phyloP scores from a whole-genome alignment of 306 rosid species.

The Benincasa hispida region DNA sequence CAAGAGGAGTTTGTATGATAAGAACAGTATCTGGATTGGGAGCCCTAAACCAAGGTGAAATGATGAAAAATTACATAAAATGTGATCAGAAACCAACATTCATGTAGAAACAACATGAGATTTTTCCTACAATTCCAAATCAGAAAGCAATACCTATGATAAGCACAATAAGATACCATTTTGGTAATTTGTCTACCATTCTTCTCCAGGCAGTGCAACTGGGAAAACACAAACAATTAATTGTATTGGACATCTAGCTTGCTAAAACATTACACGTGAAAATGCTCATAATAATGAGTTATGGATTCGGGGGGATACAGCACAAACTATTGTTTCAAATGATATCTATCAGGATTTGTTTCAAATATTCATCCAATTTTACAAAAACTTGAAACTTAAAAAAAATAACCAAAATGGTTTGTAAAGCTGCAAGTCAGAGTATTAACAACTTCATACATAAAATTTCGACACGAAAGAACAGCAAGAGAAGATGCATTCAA shows the following conservation, averaged over 20 bases:
- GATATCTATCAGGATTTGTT: background rate
- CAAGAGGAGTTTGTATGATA: conserved; percentile 84
- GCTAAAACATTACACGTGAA: background rate
- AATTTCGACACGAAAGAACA: background rate
- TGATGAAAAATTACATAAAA: background rate
- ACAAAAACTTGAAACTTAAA: background rate
- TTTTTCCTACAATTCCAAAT: background rate
- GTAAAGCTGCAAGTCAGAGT: background rate
- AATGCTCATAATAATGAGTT: background rate
- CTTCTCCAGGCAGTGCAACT: conserved; percentile 94
- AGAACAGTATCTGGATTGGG: conserved; percentile 96
- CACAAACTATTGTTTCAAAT: background rate
- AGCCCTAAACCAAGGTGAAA: conserved; percentile 54
- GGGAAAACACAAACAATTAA: conserved; percentile 25
- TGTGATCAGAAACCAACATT: background rate
- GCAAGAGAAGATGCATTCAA: background rate
- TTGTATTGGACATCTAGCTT: conserved; percentile 4
- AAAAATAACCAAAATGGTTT: background rate
- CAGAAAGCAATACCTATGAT: conserved; percentile 68
- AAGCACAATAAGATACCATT: conserved; percentile 95
- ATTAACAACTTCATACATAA: background rate
- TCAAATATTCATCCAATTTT: background rate
- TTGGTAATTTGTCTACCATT: conserved; percentile 81
- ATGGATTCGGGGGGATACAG: background rate
- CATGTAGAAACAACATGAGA: background rate